Percentiles rank a stretch among this genome's conserved stretches.
Conservation (phyloP, 805 yeast genomes). For the Candida incommunis region DNA sequence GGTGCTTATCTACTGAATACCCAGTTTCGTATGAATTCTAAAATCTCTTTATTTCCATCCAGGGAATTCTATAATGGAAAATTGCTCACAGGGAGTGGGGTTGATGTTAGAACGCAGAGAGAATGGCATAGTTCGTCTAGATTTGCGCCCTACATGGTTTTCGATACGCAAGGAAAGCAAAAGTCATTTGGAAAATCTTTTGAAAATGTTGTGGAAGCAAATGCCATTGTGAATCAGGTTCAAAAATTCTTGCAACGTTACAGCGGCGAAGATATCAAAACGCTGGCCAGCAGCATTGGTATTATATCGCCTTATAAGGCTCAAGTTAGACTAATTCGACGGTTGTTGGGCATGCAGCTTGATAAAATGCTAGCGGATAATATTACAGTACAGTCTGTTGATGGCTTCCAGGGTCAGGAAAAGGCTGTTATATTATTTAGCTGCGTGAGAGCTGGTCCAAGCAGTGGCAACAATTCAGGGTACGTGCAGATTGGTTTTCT, state of each 20-base stretch:
- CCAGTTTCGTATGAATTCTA: conserved; percentile 97
- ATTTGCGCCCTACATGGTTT: conserved; percentile 68
- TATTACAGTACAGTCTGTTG: conserved; percentile 87
- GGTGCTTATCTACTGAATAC: conserved; percentile 66
- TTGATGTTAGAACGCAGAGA: conserved; percentile 42
- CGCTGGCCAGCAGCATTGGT: conserved; percentile 67
- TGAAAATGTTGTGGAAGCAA: conserved; percentile 58
- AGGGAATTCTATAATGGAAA: conserved; percentile 61
- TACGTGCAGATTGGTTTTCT: conserved; percentile 93
- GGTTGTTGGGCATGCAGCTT: conserved; percentile 39
- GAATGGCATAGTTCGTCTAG: conserved; percentile 56
- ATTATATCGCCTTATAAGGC: conserved; percentile 91
- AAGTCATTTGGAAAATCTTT: conserved; percentile 44
- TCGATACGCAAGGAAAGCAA: conserved; percentile 53
- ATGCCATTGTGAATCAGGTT: conserved; percentile 54
- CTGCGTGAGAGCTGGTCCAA: conserved; percentile 73
- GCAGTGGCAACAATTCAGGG: conserved; percentile 28
- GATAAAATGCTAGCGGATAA: conserved; percentile 51
- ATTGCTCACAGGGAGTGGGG: conserved; percentile 65
- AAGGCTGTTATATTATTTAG: conserved; percentile 88
- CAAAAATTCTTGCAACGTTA: conserved; percentile 34
- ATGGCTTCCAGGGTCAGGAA: conserved; percentile 97
- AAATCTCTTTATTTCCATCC: conserved; percentile 77
- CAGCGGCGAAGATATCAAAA: conserved; percentile 27
- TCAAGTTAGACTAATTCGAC: conserved; percentile 50